Percentiles rank a stretch among this genome's conserved stretches.
Evolutionary conservation across 176 grass and related monocot genomes (phyloP).

Genomic region (Canna indica): DNA sequence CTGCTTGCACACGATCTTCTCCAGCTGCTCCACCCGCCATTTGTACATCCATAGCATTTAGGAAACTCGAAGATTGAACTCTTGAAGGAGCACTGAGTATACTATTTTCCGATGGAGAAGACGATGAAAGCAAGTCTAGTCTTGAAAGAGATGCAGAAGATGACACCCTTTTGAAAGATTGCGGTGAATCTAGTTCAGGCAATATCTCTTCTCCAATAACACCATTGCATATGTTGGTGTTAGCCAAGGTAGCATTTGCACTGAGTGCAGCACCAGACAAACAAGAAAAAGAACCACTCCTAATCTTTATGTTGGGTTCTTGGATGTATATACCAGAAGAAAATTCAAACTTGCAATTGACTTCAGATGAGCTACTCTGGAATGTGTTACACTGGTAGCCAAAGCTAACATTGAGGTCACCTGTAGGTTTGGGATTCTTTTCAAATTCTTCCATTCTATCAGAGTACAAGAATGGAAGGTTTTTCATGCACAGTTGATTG

Average conservation of each 20-base stretch:
- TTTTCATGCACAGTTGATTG: neutral
- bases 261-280: constrained; percentile 95
- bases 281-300: constrained; percentile 85
- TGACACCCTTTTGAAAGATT: constrained; percentile 78
- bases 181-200: constrained; percentile 91
- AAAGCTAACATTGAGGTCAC: constrained; percentile 25
- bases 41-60: constrained; percentile 64
- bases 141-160: constrained; percentile 86
- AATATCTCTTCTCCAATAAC: constrained; percentile 85
- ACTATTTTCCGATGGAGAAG: constrained; percentile 32
- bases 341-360: constrained; percentile 29
- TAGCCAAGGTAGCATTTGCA: constrained; percentile 90
- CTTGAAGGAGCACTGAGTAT: constrained; percentile 36
- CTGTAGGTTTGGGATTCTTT: neutral
- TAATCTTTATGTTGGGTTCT: constrained; percentile 36
- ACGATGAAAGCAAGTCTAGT: constrained; percentile 50
- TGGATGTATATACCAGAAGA: constrained; percentile 33
- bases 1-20: constrained; percentile 98
- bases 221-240: constrained; percentile 95
- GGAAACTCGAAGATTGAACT: constrained; percentile 64
- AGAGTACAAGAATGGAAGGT: neutral
- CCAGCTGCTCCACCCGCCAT: constrained; percentile 97
- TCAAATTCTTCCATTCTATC: constrained; percentile 12
- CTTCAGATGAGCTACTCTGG: constrained; percentile 30
- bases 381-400: constrained; percentile 19